These are phyloP conservation scores for Xylaria sp. DNA, from an alignment of 2,329 filamentous ascomycete genomes.

Conservation along the genomic window DNA sequence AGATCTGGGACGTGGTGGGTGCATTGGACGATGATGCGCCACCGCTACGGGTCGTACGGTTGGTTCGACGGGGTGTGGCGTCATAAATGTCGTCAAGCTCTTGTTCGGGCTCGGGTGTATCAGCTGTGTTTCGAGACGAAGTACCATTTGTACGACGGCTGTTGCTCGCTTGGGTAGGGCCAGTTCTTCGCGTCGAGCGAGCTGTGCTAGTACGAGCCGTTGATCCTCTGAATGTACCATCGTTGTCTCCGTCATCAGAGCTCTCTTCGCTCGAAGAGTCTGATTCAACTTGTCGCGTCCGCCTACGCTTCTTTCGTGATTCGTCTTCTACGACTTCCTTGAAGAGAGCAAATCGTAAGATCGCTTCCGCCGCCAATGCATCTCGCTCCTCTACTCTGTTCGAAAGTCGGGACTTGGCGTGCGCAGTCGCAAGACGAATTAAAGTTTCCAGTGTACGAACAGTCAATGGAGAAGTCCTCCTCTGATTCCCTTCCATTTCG, in stretches of 20 bases:
- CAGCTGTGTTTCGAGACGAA: slow-evolving; percentile 44
- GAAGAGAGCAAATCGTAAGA: slow-evolving; percentile 94
- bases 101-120: slow-evolving; percentile 51
- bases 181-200: slow-evolving; percentile 47
- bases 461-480: slow-evolving; percentile 93
- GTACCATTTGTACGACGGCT: slow-evolving; percentile 45
- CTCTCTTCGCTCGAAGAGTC: slow-evolving; percentile 69
- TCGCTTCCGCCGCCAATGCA: slow-evolving; percentile 85
- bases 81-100: slow-evolving; percentile 61
- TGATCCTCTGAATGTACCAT: slow-evolving; percentile 46
- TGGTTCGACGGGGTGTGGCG: slow-evolving; percentile 56
- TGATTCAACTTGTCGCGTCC: slow-evolving; percentile 67
- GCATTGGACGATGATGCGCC: slow-evolving; percentile 51
- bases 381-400: slow-evolving; percentile 90
- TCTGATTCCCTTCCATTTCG: slow-evolving; percentile 92
- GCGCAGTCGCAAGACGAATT: slow-evolving; percentile 96
- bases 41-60: slow-evolving; percentile 53
- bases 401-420: slow-evolving; percentile 91
- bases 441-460: slow-evolving; percentile 96
- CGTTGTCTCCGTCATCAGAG: slow-evolving; percentile 66
- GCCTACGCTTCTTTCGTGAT: slow-evolving; percentile 84
- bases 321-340: slow-evolving; percentile 88
- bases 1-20: slow-evolving; percentile 59
- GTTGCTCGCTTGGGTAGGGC: slow-evolving; percentile 43
- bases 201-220: slow-evolving; percentile 55